Evolutionary conservation across 2,329 filamentous ascomycete species (phyloP).

Genomic region (Verticillium klebahnii): DNA sequence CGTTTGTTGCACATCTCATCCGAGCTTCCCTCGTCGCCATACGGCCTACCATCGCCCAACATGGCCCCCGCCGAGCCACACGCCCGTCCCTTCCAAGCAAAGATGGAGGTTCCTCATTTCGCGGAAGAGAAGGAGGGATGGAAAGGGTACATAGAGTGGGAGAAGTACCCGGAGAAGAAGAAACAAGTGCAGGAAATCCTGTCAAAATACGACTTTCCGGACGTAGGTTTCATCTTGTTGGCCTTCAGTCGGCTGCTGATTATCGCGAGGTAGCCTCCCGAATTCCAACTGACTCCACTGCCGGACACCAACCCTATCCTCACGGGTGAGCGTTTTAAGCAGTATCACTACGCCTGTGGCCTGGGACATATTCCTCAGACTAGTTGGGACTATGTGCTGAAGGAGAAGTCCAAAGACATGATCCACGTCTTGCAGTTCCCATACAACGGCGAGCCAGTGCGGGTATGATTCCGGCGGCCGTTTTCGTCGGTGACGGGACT

Average conservation of each 20-base stretch:
- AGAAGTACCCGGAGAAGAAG: constrained; percentile 65
- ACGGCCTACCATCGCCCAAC: background rate
- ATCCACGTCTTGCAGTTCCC: constrained; percentile 59
- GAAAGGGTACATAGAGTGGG: constrained; percentile 61
- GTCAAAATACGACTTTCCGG: constrained; percentile 1
- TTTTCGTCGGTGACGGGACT: background rate
- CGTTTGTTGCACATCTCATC: background rate
- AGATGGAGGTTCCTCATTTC: background rate
- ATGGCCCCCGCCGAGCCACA: background rate
- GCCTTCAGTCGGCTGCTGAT: background rate
- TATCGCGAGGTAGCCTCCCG: constrained; percentile 33
- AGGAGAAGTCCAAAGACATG: constrained; percentile 58
- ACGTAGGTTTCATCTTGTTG: background rate
- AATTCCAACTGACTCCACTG: constrained; percentile 52
- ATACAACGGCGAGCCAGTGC: constrained; percentile 59
- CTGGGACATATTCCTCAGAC: constrained; percentile 48
- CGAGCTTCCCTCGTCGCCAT: background rate
- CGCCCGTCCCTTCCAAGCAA: background rate
- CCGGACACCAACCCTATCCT: constrained; percentile 55
- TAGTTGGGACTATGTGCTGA: constrained; percentile 49
- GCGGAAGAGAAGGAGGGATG: background rate
- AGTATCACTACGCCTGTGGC: constrained; percentile 48
- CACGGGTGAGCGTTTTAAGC: constrained; percentile 51
- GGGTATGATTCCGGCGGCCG: background rate
- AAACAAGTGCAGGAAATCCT: constrained; percentile 49